These are phyloP conservation scores for Rhodotorula sp. DNA, from an alignment of 1,284 basidiomycete species.

Conservation along the genomic window DNA sequence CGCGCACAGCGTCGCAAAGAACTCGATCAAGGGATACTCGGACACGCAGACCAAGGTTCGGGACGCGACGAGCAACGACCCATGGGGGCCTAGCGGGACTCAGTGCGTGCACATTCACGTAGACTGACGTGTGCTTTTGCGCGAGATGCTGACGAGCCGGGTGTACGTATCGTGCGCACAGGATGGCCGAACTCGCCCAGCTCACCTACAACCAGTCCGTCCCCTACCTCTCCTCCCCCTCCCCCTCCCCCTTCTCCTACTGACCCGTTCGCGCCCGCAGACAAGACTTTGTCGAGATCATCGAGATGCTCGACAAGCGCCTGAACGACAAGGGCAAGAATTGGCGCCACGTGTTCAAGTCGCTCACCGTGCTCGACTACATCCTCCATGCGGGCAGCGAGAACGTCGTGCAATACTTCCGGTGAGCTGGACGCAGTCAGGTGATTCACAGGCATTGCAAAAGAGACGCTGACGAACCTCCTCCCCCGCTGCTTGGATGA, in stretches of 20 bases:
- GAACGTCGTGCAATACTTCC: constrained; percentile 98
- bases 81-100: constrained; percentile 96
- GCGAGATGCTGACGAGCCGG: neutral
- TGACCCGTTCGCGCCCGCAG: constrained; percentile 52
- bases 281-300: constrained; percentile 97
- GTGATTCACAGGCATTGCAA: too few relatives aligned
- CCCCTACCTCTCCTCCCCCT: neutral
- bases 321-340: constrained; percentile 99
- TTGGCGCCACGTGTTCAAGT: constrained; percentile 99
- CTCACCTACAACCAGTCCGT: constrained; percentile 93
- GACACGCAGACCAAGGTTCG: constrained; percentile 52
- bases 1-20: constrained; percentile 35
- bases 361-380: constrained; percentile 94
- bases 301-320: constrained; percentile 99
- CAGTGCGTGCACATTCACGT: constrained; percentile 53
- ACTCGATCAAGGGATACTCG: constrained; percentile 42
- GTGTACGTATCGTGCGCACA: constrained; percentile 9
- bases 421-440: constrained; percentile 43
- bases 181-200: constrained; percentile 98
- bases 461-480: neutral
- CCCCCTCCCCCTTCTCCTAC: neutral
- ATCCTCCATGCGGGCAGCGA: constrained; percentile 94
- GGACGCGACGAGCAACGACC: constrained; percentile 99
- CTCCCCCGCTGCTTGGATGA: too few relatives aligned
- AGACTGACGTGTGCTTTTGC: too few relatives aligned